These are phyloP conservation scores for Polychaeton citri DNA, from an alignment of 2,329 filamentous ascomycete species.

Conservation along the genomic window DNA sequence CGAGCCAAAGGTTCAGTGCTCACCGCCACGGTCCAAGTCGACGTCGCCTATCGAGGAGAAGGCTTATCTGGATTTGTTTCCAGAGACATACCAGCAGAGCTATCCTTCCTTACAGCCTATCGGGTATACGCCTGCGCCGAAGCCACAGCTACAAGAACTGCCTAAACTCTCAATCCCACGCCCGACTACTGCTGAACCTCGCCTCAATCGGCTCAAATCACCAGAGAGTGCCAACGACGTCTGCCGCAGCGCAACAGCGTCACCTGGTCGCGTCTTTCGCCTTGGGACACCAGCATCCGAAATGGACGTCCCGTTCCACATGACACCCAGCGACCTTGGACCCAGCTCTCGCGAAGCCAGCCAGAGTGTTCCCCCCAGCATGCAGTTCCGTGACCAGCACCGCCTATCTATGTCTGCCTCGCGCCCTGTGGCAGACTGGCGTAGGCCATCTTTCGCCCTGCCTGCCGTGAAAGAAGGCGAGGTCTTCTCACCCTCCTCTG, in stretches of 20 bases:
- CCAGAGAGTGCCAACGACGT: slow-evolving; percentile 29
- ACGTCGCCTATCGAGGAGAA: slow-evolving; percentile 14
- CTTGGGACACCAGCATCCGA: slow-evolving; percentile 83
- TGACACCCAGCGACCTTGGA: slow-evolving; percentile 44
- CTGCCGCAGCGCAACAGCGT: slow-evolving; percentile 31
- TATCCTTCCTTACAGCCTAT: slow-evolving; percentile 24
- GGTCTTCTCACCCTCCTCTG: slow-evolving; percentile 12
- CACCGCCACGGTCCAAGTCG: slow-evolving; percentile 8
- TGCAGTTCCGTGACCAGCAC: slow-evolving; percentile 54
- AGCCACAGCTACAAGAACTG: slow-evolving; percentile 39
- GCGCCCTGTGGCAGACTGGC: slow-evolving; percentile 31
- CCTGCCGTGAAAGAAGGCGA: slow-evolving; percentile 52
- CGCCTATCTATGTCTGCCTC: slow-evolving; percentile 15
- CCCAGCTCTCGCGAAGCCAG: slow-evolving; percentile 58
- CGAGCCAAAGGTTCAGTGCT: slow-evolving; percentile 34
- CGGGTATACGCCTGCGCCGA: slow-evolving; percentile 25
- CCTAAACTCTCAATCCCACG: slow-evolving; percentile 45
- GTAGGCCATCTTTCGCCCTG: slow-evolving; percentile 57
- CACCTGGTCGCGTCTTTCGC: slow-evolving; percentile 52
- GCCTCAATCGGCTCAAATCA: slow-evolving; percentile 13
- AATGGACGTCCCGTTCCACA: slow-evolving; percentile 73
- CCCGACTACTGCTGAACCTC: slow-evolving; percentile 23
- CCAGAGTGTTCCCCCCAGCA: slow-evolving; percentile 86
- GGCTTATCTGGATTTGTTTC: slow-evolving; percentile 24
- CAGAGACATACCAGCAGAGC: slow-evolving; percentile 16